These are phyloP conservation scores for Trifolium repens DNA, from an alignment of 306 rosid species.

Conservation along the genomic window DNA sequence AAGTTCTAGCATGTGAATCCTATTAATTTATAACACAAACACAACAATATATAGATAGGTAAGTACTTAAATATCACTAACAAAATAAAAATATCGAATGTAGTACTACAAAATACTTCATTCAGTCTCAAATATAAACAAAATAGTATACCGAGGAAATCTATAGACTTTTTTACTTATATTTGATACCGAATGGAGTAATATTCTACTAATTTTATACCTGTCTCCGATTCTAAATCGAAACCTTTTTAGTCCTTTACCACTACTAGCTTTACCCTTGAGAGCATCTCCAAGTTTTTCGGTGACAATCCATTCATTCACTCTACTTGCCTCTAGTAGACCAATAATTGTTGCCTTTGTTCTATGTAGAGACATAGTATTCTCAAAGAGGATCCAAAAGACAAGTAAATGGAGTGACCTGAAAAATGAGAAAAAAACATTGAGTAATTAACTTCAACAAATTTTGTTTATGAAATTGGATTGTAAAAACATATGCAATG, in stretches of 20 bases:
- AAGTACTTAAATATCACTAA: not conserved
- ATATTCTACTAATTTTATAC: slow-evolving; percentile 43
- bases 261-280: slow-evolving; percentile 48
- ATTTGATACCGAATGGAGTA: not conserved
- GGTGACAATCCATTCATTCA: slow-evolving; percentile 91
- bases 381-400: slow-evolving; percentile 90
- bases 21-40: slow-evolving; percentile 46
- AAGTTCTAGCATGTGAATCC: slow-evolving; percentile 74
- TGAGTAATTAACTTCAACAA: slow-evolving; percentile 5
- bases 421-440: slow-evolving; percentile 35
- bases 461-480: not conserved
- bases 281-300: slow-evolving; percentile 85
- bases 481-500: not conserved
- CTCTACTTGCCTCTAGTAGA: slow-evolving; percentile 67
- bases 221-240: slow-evolving; percentile 71
- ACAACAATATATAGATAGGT: not conserved
- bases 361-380: slow-evolving; percentile 86
- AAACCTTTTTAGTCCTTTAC: slow-evolving; percentile 55
- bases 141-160: not conserved
- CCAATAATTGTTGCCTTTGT: slow-evolving; percentile 88
- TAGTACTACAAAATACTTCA: too few species aligned
- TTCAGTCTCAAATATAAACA: not conserved
- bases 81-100: not conserved
- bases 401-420: slow-evolving; percentile 78
- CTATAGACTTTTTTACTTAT: not conserved